These are phyloP conservation scores for Rubus parviflorus DNA, from an alignment of 306 rosid genomes.

Conservation along the genomic window DNA sequence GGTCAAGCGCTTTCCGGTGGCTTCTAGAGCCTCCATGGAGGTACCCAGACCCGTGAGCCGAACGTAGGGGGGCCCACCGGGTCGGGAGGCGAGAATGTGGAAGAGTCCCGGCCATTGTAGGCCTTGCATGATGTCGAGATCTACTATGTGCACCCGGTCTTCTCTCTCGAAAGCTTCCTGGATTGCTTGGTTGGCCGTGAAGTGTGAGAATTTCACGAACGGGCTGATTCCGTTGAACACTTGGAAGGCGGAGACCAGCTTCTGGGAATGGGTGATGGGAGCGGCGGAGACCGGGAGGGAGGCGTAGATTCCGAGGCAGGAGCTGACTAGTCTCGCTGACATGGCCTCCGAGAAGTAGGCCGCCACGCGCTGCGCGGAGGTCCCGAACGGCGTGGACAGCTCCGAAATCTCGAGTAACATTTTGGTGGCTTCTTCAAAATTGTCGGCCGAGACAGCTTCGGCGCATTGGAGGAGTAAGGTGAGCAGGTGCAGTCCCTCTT, in stretches of 20 bases:
- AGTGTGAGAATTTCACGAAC: constrained; percentile 90
- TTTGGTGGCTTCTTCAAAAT: constrained; percentile 77
- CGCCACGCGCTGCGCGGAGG: constrained; percentile 94
- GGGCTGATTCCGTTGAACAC: constrained; percentile 97
- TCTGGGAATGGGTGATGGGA: constrained; percentile 56
- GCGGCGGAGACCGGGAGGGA: constrained; percentile 50
- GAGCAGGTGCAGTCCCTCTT: constrained; percentile 82
- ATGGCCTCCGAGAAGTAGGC: constrained; percentile 97
- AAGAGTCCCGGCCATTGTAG: constrained; percentile 97
- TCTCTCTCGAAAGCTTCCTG: constrained; percentile 97
- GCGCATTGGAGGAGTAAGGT: constrained; percentile 93
- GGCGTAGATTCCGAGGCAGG: constrained; percentile 84
- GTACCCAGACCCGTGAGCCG: constrained; percentile 89
- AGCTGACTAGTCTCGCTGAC: constrained; percentile 88
- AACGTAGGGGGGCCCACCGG: constrained; percentile 92
- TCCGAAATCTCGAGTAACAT: constrained; percentile 84
- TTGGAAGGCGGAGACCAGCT: constrained; percentile 90
- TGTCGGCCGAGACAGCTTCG: constrained; percentile 87
- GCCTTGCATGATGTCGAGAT: constrained; percentile 97
- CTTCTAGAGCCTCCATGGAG: constrained; percentile 80
- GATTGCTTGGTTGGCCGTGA: constrained; percentile 95
- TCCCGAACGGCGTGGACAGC: constrained; percentile 83
- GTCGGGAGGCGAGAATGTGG: constrained; percentile 84
- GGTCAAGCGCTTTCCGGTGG: constrained; percentile 82
- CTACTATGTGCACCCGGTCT: constrained; percentile 85